phyloP scores from a whole-genome alignment of 192 early-diverging fungal species.

The Jimgerdemannia flammicorona region DNA sequence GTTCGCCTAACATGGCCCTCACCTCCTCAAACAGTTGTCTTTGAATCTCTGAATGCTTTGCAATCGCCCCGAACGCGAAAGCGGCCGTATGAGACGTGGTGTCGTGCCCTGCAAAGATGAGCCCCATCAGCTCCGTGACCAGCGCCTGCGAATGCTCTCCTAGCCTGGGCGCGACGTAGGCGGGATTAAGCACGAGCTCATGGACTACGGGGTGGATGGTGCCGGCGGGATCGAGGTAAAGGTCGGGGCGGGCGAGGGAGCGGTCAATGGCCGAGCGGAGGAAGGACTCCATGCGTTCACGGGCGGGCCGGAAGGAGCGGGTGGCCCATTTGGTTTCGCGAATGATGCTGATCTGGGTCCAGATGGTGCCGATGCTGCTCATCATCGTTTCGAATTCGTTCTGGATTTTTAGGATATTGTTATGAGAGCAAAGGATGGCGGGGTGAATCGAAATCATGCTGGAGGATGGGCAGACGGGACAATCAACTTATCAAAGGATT shows the following conservation, averaged over 20 bases:
- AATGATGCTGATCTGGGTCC: not conserved
- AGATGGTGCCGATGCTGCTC: not conserved
- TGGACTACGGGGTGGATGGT: not conserved
- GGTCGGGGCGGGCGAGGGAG: not conserved
- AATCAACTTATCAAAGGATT: not conserved
- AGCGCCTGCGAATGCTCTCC: conserved; percentile 27
- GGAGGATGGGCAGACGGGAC: too few species aligned
- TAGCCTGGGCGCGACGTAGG: too few species aligned
- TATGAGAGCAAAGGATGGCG: conserved; percentile 3
- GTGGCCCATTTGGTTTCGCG: not conserved
- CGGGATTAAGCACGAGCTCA: too few species aligned
- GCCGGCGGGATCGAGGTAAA: not conserved
- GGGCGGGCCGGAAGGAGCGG: not conserved
- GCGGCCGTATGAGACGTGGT: conserved; percentile 5
- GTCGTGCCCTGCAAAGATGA: conserved; percentile 56
- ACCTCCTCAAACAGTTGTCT: not conserved
- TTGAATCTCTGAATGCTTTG: not conserved
- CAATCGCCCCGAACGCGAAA: conserved; percentile 12
- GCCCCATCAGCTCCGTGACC: conserved; percentile 38
- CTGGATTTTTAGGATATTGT: not conserved
- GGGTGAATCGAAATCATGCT: conserved; percentile 3
- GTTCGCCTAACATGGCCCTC: not conserved
- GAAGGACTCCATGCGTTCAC: not conserved
- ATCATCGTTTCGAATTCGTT: not conserved
- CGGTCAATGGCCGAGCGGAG: not conserved